These are phyloP conservation scores for Lentinula lateritia DNA, from an alignment of 768 basidiomycete genomes.

Conservation along the genomic window DNA sequence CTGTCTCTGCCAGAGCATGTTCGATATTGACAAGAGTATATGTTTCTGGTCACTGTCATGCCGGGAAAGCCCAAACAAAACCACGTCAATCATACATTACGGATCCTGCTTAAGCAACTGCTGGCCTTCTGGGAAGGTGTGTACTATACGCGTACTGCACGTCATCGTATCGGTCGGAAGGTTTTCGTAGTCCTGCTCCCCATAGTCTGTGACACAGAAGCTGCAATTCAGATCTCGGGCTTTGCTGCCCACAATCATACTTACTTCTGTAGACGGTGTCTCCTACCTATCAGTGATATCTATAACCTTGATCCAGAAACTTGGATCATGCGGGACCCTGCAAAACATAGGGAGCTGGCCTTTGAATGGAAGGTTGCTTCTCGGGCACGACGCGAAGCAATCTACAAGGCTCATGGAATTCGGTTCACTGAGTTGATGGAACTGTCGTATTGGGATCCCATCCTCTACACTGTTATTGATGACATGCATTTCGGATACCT, in stretches of 20 bases:
- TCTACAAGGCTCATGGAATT: constrained; percentile 18
- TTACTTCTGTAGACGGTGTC: constrained; percentile 1
- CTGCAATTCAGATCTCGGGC: constrained; percentile 21
- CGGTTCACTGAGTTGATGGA: constrained; percentile 22
- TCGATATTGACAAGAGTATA: constrained; percentile 30
- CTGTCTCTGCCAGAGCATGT: constrained; percentile 18
- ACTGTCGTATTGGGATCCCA: constrained; percentile 30
- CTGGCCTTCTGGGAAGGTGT: constrained; percentile 27
- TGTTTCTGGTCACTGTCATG: constrained; percentile 37
- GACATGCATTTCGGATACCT: constrained; percentile 21
- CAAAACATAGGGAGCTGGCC: constrained; percentile 12
- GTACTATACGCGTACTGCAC: constrained; percentile 18
- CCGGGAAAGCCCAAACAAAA: constrained; percentile 24
- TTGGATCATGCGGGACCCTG: constrained; percentile 11
- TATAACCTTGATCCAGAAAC: constrained; percentile 10
- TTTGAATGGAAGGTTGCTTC: constrained; percentile 14
- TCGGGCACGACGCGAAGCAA: not conserved
- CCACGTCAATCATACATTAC: constrained; percentile 29
- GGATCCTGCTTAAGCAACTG: constrained; percentile 29
- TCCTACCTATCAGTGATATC: constrained; percentile 7
- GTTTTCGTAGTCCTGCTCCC: constrained; percentile 24
- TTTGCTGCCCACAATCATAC: constrained; percentile 2
- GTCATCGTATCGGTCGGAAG: constrained; percentile 17
- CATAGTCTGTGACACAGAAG: constrained; percentile 29
- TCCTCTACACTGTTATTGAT: constrained; percentile 13